These are phyloP conservation scores for Plasmodium relictum DNA, from an alignment of 169 alveolate genomes.

Conservation along the genomic window DNA sequence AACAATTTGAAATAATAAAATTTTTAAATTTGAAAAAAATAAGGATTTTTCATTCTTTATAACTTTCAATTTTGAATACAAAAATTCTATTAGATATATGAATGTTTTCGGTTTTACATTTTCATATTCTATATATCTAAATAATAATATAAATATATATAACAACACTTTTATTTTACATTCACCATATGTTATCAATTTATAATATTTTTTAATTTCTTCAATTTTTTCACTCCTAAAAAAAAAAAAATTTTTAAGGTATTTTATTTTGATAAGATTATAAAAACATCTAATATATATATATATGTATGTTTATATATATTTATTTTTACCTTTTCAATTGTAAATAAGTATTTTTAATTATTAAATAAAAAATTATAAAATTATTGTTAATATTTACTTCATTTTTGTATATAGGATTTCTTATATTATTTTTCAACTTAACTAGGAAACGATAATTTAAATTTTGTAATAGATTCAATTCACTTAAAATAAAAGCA, in stretches of 20 bases:
- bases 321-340: constrained; percentile 17
- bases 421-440: constrained; percentile 1
- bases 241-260: neutral
- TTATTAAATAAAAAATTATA: constrained; percentile 5
- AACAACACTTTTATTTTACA: constrained; percentile 19
- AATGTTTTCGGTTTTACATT: neutral
- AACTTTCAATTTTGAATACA: constrained; percentile 9
- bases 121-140: constrained; percentile 21
- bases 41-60: neutral
- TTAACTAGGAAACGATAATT: neutral
- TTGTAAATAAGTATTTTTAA: neutral
- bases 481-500: neutral
- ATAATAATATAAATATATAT: constrained; percentile 14
- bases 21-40: constrained; percentile 21
- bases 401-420: neutral
- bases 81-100: constrained; percentile 10
- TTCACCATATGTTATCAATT: constrained; percentile 23
- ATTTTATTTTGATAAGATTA: too few relatives aligned
- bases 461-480: constrained; percentile 10
- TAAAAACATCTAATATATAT: too few relatives aligned
- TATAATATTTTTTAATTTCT: constrained; percentile 12
- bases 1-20: constrained; percentile 16
- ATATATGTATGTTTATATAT: too few relatives aligned
- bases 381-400: neutral
- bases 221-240: neutral